Evolutionary conservation across 2,329 filamentous ascomycete species (phyloP), one percentile per base, ranked within the genome.

Genomic region (Dothistroma septosporum): DNA sequence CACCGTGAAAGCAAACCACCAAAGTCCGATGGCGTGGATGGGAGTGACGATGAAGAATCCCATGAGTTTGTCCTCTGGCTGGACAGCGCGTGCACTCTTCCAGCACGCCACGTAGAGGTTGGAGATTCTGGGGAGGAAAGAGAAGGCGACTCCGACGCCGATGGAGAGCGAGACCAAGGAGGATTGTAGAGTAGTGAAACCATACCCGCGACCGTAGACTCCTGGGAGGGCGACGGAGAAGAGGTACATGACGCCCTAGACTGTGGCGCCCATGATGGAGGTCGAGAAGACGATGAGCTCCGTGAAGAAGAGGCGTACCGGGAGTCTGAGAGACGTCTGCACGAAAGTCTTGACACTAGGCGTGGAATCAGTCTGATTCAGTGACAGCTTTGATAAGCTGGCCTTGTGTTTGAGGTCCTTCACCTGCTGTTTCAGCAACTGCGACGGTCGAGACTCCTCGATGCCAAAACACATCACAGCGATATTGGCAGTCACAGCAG

Each of bases 61-160:
- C 8, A 72, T 64, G 28, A 82, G 73, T 55, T 82, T 82, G 68
- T 81, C 75, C 69, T 82, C 80, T 0, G 79, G 79, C 19, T 72
- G 66, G 14, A 75, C 56, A 1, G 66, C 59, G 1, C 63, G 62
- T 16, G 67, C 64, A 6, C 68, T 60, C 12, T 59, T 62, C 28
- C 67, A 61, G 32, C 69, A 66, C 24, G 75, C 67, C 4, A 77
- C 66, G 10, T 70, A 69, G 28, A 71, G 63, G 58, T 83, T 80
- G 52, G 77, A 72, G 7, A 81, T 57, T 0, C 80, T 75, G 0
- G 77, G 76, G 0, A 81, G 64, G 16, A 79, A 73, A 21, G 77
- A 78, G 28, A 78, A 66, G 9, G 75, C 46, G 1, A 77, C 73
- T 2, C 80, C 80, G 0, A 90, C 76, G 86, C 90, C 72, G 86